Conservation (phyloP, 2,329 filamentous ascomycete species). For the Aspergillus aculeatinus region DNA sequence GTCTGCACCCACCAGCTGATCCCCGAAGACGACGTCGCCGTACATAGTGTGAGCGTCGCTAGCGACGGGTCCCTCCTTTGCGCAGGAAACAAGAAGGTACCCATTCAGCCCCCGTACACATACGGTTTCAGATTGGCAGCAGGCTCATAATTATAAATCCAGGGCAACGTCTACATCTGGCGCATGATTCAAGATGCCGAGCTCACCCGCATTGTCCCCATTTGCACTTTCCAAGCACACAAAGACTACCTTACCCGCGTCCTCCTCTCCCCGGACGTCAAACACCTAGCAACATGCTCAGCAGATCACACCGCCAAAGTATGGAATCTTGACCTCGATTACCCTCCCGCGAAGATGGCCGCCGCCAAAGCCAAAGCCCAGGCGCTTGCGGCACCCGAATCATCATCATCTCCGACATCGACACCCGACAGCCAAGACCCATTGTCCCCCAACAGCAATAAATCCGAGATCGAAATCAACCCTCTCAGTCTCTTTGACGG, state of each 20-base stretch:
- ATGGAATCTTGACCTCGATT: slow-evolving; percentile 82
- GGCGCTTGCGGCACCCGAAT: slow-evolving; percentile 12
- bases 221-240: slow-evolving; percentile 87
- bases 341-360: slow-evolving; percentile 41
- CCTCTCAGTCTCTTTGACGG: slow-evolving; percentile 30
- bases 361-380: slow-evolving; percentile 24
- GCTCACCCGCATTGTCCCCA: slow-evolving; percentile 77
- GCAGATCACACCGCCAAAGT: slow-evolving; percentile 95
- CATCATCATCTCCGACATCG: slow-evolving; percentile 19
- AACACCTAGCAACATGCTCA: slow-evolving; percentile 89
- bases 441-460: slow-evolving; percentile 21
- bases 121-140: not conserved
- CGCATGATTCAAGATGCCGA: slow-evolving; percentile 81
- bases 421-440: slow-evolving; percentile 21
- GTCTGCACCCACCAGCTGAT: slow-evolving; percentile 95
- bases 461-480: slow-evolving; percentile 20
- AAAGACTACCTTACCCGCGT: slow-evolving; percentile 91
- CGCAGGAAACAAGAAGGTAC: slow-evolving; percentile 84
- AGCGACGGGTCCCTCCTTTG: slow-evolving; percentile 91
- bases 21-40: slow-evolving; percentile 89
- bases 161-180: slow-evolving; percentile 99
- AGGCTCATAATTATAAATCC: slow-evolving; percentile 5
- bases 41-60: slow-evolving; percentile 92
- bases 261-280: slow-evolving; percentile 87
- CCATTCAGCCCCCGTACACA: not conserved